A percentile compares a stretch with the other conserved stretches of the same genome.
Conservation (phyloP, 805 yeast genomes). For the Kregervanrija pseudodelftensis region DNA sequence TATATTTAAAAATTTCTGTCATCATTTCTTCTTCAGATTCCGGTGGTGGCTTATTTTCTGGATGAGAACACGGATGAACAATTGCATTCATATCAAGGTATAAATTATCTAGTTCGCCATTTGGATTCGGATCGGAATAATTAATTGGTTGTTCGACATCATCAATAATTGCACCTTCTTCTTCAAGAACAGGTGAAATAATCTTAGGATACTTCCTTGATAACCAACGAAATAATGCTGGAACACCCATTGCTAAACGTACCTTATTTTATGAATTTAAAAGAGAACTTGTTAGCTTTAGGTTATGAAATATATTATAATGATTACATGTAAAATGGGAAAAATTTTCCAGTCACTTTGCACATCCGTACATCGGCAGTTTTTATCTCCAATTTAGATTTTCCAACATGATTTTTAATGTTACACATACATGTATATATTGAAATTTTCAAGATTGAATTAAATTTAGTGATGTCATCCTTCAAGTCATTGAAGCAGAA, state of each 20-base stretch:
- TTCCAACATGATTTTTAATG: too few species aligned
- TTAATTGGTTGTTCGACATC: conserved; percentile 59
- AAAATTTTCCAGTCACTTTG: neutral
- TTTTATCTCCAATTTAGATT: too few species aligned
- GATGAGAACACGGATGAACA: conserved; percentile 98
- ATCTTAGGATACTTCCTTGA: conserved; percentile 90
- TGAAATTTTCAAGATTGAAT: too few species aligned
- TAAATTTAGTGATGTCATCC: too few species aligned
- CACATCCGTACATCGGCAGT: too few species aligned
- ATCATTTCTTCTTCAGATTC: conserved; percentile 97
- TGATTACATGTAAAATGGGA: neutral
- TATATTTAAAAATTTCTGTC: conserved; percentile 84
- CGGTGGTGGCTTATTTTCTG: conserved; percentile 94
- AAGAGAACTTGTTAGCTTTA: too few species aligned
- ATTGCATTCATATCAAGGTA: conserved; percentile 98
- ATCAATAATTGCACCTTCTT: conserved; percentile 48
- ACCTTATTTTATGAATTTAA: neutral
- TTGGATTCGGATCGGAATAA: conserved; percentile 76
- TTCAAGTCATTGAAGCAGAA: too few species aligned
- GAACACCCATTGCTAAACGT: conserved; percentile 70
- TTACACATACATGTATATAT: too few species aligned
- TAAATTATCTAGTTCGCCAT: conserved; percentile 91
- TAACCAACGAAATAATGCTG: conserved; percentile 95
- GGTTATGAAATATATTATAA: too few species aligned
- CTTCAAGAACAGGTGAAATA: conserved; percentile 84